Percentiles rank a stretch among this genome's conserved stretches.
Conservation (phyloP, 2,329 filamentous ascomycete genomes). For the Pochonia chlamydosporia region DNA sequence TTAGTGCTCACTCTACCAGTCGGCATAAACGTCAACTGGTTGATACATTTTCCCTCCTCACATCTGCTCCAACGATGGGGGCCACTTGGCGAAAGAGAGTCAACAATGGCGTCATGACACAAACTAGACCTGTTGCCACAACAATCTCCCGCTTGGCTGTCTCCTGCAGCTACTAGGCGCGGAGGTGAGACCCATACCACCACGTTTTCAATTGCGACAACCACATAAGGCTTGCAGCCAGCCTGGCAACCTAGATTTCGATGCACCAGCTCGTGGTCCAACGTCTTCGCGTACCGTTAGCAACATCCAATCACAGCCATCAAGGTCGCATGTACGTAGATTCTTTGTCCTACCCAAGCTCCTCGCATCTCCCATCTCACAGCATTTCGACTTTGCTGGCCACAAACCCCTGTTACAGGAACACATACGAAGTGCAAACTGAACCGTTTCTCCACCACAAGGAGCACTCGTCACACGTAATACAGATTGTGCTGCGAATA, state of each 20-base stretch:
- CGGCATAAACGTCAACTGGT: too few species aligned
- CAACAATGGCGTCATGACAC: background rate
- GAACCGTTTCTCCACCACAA: conserved; percentile 1
- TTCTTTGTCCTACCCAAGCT: background rate
- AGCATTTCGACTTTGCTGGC: conserved; percentile 17
- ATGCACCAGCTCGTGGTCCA: background rate
- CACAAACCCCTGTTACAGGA: conserved; percentile 7
- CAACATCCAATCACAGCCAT: background rate
- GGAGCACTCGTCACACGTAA: conserved; percentile 5
- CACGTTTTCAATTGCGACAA: background rate
- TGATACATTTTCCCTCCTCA: too few species aligned
- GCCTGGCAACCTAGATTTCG: background rate
- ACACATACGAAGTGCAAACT: conserved; percentile 7
- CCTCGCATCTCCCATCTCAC: conserved; percentile 6
- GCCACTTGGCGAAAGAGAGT: background rate
- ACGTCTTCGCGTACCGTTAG: background rate
- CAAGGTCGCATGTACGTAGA: background rate
- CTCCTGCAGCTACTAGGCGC: background rate
- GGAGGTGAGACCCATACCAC: background rate
- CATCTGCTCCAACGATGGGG: too few species aligned
- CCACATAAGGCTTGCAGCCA: too few species aligned
- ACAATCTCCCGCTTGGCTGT: background rate
- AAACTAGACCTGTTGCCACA: background rate
- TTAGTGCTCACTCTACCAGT: too few species aligned
- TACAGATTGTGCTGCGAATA: background rate